Base-by-base conservation (phyloP, 306 rosid genomes). In the Vigna unguiculata region DNA sequence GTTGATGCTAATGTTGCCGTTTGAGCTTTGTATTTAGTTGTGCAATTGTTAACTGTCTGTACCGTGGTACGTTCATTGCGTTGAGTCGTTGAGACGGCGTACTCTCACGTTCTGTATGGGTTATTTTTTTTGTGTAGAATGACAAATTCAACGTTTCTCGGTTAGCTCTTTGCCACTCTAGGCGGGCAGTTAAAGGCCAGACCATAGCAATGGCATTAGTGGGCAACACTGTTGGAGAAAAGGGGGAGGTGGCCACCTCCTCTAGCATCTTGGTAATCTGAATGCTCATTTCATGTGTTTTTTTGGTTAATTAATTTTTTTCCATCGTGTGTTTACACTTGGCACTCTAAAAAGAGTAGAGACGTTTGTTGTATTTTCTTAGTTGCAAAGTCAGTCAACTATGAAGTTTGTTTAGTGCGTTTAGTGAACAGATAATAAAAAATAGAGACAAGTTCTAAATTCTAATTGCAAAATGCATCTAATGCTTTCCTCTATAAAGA, bases 191-290 rank as follows among this genome's bases (percentile, higher is more conserved):
- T 73, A 87, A 86, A 79, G 70, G 16, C 22, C 63, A 69, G 45
- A 54, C 78, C 34, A 63, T 90, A 78, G 79, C 86, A 16, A 89
- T 83, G 84, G 88, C 97, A 9, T 79, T 94, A 75, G 90, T 94
- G 16, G 82, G 86, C 2, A 90, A 87, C 71, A 78, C 83, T 51
- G 61, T 82, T 36, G 79, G 81, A 52, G 86, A 72, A 7, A 82
- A 82, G 38, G 81, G 71, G 55, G 80, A 80, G 53, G 72, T 77
- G 38, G 57, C 78, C 30, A 82, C 67, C 83, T 53, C 95, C 61
- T 83, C 98, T 69, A 87, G 82, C 74, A 41, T 78, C 36, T 85
- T 94, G 93, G 97, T 92, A 89, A 84, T 47, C 30, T 72, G 8
- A 54, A 28, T 51, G 49, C 11, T 71, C 22, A 51, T 32, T 68